These are phyloP conservation scores for Dactylonectria estremocensis DNA, from an alignment of 2,329 filamentous ascomycete species.

Conservation along the genomic window DNA sequence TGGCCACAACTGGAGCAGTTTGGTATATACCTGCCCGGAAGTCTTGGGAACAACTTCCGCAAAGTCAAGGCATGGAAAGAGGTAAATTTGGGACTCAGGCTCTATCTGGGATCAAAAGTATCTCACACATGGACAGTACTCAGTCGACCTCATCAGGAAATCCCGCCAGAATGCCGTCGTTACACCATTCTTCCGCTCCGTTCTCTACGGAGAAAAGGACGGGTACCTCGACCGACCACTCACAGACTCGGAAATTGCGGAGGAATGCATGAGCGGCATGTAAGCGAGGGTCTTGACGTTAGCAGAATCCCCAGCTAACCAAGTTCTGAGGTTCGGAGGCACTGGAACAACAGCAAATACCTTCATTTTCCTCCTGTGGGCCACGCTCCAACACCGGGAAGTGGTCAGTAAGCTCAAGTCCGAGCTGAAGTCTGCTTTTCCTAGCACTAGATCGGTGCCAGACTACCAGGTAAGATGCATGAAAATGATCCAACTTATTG, in stretches of 20 bases:
- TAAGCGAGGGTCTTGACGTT: background rate
- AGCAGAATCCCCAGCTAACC: background rate
- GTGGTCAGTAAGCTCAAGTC: background rate
- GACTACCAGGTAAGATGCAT: background rate
- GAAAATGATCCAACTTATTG: background rate
- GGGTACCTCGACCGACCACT: slow-evolving; percentile 6
- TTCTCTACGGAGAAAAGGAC: slow-evolving; percentile 9
- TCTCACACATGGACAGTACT: slow-evolving; percentile 8
- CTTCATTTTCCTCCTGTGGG: slow-evolving; percentile 18
- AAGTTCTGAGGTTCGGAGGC: slow-evolving; percentile 12
- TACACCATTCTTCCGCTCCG: slow-evolving; percentile 12
- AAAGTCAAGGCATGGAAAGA: slow-evolving; percentile 17
- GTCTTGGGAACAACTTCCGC: slow-evolving; percentile 8
- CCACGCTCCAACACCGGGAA: background rate
- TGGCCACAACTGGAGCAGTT: slow-evolving; percentile 1
- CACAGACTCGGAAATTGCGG: slow-evolving; percentile 14
- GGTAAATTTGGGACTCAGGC: background rate
- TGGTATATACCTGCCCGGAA: slow-evolving; percentile 10
- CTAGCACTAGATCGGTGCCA: background rate
- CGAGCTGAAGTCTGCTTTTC: background rate
- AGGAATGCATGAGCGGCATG: slow-evolving; percentile 25
- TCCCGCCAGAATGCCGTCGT: slow-evolving; percentile 8
- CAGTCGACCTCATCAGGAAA: slow-evolving; percentile 11
- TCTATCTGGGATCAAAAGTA: too few species aligned
- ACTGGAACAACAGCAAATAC: slow-evolving; percentile 18